Evolutionary conservation across 1,139 yeast genomes (phyloP).

Genomic region (Chernovozyma sophiae-reginae): DNA sequence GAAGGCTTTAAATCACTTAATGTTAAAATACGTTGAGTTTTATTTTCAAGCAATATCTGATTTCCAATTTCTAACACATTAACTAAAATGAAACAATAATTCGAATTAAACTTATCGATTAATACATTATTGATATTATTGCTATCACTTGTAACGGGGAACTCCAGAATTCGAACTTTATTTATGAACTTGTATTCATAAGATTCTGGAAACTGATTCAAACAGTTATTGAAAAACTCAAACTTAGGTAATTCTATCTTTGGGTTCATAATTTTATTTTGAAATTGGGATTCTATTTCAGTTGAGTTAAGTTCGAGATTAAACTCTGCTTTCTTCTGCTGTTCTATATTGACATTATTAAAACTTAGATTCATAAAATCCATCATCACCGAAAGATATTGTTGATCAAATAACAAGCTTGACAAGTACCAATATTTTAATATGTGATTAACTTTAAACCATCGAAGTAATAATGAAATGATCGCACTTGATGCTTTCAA

Average conservation of each 20-base stretch:
- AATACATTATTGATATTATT: constrained; percentile 25
- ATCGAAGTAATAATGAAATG: constrained; percentile 51
- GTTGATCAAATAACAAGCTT: constrained; percentile 70
- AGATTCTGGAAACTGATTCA: constrained; percentile 15
- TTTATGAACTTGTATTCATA: constrained; percentile 26
- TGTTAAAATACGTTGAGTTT: constrained; percentile 52
- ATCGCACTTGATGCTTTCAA: constrained; percentile 60
- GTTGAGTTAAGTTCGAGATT: neutral
- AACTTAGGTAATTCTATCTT: constrained; percentile 32
- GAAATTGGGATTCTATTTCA: constrained; percentile 13
- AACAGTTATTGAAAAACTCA: constrained; percentile 45
- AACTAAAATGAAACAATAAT: constrained; percentile 41
- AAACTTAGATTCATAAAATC: constrained; percentile 39
- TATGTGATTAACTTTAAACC: constrained; percentile 79
- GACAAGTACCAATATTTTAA: constrained; percentile 74
- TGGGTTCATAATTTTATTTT: constrained; percentile 46
- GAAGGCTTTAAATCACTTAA: constrained; percentile 55
- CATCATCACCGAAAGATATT: constrained; percentile 44
- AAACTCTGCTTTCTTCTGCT: constrained; percentile 5
- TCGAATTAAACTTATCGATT: constrained; percentile 33
- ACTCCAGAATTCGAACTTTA: constrained; percentile 21
- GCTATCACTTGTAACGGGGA: constrained; percentile 24
- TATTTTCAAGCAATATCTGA: constrained; percentile 40
- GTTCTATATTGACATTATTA: constrained; percentile 33
- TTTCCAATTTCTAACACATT: constrained; percentile 45